phyloP scores from a whole-genome alignment of 306 rosid genomes.

The Canavalia ensiformis region DNA sequence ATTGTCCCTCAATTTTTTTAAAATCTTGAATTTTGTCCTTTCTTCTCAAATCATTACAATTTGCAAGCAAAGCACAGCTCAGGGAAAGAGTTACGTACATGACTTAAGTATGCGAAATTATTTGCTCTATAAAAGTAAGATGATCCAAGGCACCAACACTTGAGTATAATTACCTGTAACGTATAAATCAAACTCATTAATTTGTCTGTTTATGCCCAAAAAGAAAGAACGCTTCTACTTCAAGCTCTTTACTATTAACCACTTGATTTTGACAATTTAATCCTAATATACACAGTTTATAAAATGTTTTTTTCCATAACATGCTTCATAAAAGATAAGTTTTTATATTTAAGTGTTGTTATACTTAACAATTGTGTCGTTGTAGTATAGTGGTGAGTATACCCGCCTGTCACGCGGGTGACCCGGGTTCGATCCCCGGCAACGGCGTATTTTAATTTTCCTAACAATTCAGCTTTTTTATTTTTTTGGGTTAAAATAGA shows the following conservation, averaged over 20 bases:
- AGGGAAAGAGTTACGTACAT: not conserved
- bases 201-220: not conserved
- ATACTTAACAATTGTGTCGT: constrained; percentile 40
- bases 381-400: constrained; percentile 79
- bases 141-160: not conserved
- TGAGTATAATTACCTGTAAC: not conserved
- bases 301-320: no score
- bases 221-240: no score
- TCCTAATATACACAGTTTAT: not conserved
- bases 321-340: no score
- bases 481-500: not conserved
- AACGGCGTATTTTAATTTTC: constrained; percentile 41
- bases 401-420: constrained; percentile 73
- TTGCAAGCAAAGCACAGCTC: not conserved
- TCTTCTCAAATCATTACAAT: not conserved
- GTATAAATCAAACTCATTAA: not conserved
- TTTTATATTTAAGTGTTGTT: no score
- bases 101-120: not conserved
- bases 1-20: not conserved
- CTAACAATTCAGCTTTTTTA: no score
- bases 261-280: not conserved
- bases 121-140: not conserved
- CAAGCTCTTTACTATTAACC: not conserved
- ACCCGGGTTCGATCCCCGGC: constrained; percentile 80
- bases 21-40: not conserved